phyloP scores from a whole-genome alignment of 306 rosid species.

The Gastrolobium villosum region DNA sequence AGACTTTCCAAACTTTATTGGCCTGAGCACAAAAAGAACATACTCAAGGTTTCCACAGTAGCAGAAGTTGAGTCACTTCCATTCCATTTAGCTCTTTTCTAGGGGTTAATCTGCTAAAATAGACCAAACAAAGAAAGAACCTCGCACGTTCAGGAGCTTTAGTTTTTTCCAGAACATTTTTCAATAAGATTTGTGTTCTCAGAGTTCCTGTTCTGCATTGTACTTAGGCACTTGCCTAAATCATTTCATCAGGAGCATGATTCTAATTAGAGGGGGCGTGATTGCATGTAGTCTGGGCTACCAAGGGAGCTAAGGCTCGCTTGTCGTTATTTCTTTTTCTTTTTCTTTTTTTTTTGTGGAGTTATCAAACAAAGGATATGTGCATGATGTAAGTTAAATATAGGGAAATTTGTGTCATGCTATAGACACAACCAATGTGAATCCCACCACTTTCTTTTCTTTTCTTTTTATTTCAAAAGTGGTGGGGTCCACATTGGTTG shows the following conservation, averaged over 20 bases:
- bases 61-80: slow-evolving; percentile 1
- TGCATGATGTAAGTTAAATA: not conserved
- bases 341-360: not conserved
- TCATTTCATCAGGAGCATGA: slow-evolving; percentile 5
- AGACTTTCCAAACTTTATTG: not conserved
- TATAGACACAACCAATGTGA: too few relatives aligned
- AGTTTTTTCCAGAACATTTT: not conserved
- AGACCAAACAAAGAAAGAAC: too few relatives aligned
- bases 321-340: too few relatives aligned
- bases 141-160: not conserved
- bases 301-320: not conserved
- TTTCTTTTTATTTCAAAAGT: too few relatives aligned
- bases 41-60: not conserved
- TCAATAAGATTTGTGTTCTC: not conserved
- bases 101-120: not conserved
- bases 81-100: not conserved
- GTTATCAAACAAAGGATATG: slow-evolving; percentile 10
- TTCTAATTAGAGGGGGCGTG: not conserved
- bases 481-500: too few relatives aligned
- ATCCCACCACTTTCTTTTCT: too few relatives aligned
- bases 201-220: not conserved
- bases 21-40: not conserved
- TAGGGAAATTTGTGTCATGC: too few relatives aligned
- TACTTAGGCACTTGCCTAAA: not conserved
- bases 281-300: not conserved